Conservation (phyloP, 129 eudicot species). For the Scalesia atractyloides region DNA sequence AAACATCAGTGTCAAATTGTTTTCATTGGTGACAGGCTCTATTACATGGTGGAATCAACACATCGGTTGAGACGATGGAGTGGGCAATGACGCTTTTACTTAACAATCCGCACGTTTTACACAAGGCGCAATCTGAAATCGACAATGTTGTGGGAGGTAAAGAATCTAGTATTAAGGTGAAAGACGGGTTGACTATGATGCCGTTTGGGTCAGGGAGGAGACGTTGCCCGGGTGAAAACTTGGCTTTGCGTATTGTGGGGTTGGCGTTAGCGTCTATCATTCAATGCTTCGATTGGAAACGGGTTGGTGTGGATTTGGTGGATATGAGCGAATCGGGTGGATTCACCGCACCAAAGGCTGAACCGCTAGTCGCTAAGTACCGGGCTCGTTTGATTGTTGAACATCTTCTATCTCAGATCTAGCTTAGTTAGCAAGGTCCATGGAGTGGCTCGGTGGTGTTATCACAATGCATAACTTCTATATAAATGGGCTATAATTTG, state of each 20-base stretch:
- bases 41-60: constrained; percentile 44
- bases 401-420: constrained; percentile 21
- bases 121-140: constrained; percentile 39
- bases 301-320: constrained; percentile 34
- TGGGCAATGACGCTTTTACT: constrained; percentile 50
- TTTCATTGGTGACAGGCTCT: constrained; percentile 21
- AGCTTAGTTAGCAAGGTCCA: constrained; percentile 12
- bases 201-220: constrained; percentile 62
- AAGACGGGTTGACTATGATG: constrained; percentile 32
- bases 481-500: neutral
- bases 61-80: constrained; percentile 46
- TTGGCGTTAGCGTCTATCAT: constrained; percentile 41
- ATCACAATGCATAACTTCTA: neutral
- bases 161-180: constrained; percentile 7
- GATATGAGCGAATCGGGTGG: constrained; percentile 43
- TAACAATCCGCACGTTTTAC: constrained; percentile 34
- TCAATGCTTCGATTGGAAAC: constrained; percentile 56
- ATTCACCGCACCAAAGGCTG: constrained; percentile 40
- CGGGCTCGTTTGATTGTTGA: constrained; percentile 15
- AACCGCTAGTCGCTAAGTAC: constrained; percentile 42
- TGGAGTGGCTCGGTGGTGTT: neutral
- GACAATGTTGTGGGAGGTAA: constrained; percentile 28
- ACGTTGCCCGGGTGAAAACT: constrained; percentile 48
- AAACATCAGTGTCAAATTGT: too few species aligned
- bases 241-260: constrained; percentile 37